phyloP scores from a whole-genome alignment of 768 basidiomycete genomes.

The Boletus fagicola region DNA sequence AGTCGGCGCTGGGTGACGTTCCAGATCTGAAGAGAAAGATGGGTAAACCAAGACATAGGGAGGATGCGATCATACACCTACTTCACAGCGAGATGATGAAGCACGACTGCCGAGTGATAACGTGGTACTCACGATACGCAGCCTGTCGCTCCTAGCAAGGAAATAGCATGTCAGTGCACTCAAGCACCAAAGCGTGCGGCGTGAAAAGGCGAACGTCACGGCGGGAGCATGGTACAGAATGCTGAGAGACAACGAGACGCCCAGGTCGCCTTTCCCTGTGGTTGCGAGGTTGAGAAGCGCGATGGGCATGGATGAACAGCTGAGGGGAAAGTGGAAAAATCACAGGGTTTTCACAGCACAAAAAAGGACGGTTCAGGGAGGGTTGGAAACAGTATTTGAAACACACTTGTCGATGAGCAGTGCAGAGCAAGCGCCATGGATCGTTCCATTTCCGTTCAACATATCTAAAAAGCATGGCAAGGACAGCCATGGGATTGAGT shows the following conservation, averaged over 20 bases:
- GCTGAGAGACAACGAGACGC: conserved; percentile 53
- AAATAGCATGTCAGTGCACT: background rate
- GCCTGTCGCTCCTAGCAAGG: conserved; percentile 42
- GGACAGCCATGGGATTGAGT: background rate
- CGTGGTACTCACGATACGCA: conserved; percentile 53
- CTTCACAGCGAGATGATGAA: conserved; percentile 51
- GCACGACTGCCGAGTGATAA: conserved; percentile 47
- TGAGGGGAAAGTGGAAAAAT: conserved; percentile 13
- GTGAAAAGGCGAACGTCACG: conserved; percentile 31
- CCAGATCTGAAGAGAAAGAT: background rate
- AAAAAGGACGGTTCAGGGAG: background rate
- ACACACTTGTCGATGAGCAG: conserved; percentile 53
- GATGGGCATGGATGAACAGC: conserved; percentile 52
- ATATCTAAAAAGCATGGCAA: conserved; percentile 42
- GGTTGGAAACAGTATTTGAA: background rate
- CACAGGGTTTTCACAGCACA: background rate
- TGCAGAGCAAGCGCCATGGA: conserved; percentile 58
- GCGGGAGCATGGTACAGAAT: conserved; percentile 59
- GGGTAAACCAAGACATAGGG: conserved; percentile 26
- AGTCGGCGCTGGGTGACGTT: conserved; percentile 11
- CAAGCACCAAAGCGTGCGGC: background rate
- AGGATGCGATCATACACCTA: conserved; percentile 14
- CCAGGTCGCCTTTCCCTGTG: conserved; percentile 25
- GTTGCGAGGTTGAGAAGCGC: conserved; percentile 32
- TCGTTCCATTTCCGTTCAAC: conserved; percentile 45